Evolutionary conservation across 306 rosid species (phyloP).

Genomic region (Macrotyloma uniflorum): DNA sequence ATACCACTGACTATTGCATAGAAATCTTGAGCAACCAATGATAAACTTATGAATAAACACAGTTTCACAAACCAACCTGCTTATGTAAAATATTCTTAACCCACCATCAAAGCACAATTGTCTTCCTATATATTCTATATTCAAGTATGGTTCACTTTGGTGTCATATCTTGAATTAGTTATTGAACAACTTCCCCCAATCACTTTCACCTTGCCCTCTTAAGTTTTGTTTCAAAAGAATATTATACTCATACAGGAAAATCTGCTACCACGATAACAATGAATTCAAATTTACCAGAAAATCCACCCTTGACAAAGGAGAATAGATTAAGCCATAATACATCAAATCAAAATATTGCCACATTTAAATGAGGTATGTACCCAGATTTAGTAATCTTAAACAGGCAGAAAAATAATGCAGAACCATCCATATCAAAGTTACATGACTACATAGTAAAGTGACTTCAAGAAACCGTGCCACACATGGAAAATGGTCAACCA

Average conservation of each 20-base stretch:
- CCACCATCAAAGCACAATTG: constrained; percentile 16
- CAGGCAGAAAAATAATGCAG: constrained; percentile 8
- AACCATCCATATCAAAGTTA: constrained; percentile 5
- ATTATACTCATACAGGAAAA: constrained; percentile 17
- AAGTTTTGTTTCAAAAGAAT: neutral
- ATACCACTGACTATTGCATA: neutral
- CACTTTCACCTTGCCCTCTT: neutral
- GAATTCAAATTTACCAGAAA: constrained; percentile 10
- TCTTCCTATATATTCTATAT: constrained; percentile 6
- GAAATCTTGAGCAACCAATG: constrained; percentile 8
- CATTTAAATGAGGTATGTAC: constrained; percentile 1
- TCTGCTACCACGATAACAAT: neutral
- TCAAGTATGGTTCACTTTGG: constrained; percentile 26
- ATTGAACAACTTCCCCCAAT: constrained; percentile 22
- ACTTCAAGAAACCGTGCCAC: neutral
- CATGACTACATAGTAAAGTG: neutral
- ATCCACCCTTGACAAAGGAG: constrained; percentile 4
- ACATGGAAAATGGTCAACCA: constrained; percentile 7
- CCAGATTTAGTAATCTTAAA: neutral
- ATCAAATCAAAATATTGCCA: constrained; percentile 28
- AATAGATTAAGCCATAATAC: constrained; percentile 12
- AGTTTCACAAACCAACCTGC: constrained; percentile 28
- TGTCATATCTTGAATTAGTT: constrained; percentile 17
- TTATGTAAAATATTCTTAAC: constrained; percentile 3
- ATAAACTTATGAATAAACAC: neutral